phyloP scores from a whole-genome alignment of 257 asterid species.

The Solanum tarapatanum region DNA sequence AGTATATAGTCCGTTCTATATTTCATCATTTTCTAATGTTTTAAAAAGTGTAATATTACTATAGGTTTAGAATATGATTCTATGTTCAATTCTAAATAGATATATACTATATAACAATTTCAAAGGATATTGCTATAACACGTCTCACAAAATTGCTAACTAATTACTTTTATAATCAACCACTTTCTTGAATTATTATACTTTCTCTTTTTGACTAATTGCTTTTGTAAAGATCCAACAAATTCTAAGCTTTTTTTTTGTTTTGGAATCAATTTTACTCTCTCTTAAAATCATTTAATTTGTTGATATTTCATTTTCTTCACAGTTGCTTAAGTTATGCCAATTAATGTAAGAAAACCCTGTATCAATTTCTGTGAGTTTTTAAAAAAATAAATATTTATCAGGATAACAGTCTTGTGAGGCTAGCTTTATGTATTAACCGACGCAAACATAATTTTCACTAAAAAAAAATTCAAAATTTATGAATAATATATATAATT shows the following conservation, averaged over 20 bases:
- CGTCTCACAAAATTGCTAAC: not conserved
- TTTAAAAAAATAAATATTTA: accelerated
- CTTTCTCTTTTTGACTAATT: not conserved
- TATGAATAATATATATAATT: not conserved
- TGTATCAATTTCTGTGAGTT: too few relatives aligned
- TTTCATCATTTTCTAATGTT: not conserved
- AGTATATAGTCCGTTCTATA: not conserved
- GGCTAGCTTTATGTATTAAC: not conserved
- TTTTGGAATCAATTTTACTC: too few relatives aligned
- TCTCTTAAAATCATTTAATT: not conserved
- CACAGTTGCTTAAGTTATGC: not conserved
- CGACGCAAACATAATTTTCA: not conserved
- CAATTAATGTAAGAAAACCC: not conserved
- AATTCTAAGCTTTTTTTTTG: not conserved
- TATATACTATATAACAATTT: not conserved
- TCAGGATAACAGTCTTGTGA: not conserved
- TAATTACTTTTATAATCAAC: not conserved
- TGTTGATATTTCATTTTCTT: not conserved
- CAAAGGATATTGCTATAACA: not conserved
- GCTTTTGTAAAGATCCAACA: not conserved
- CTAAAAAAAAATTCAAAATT: not conserved
- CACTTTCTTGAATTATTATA: not conserved
- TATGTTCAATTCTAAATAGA: not conserved
- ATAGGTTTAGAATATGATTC: not conserved
- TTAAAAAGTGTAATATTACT: not conserved